Conservation (phyloP, 345 rosid species). For the Arabidopsis thaliana region TAIR10.1 NC_003076.8:9742501-9743000, state of each 20-base stretch:
- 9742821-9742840: background rate
- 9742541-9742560: background rate
- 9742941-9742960: conserved; percentile 4
- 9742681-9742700: conserved; percentile 37
- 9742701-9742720: conserved; percentile 50
- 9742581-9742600: background rate
- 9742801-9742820: conserved; percentile 12
- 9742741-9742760: conserved; percentile 44
- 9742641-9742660: conserved; percentile 66
- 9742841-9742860: conserved; percentile 62
- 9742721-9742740: conserved; percentile 60
- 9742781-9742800: background rate
- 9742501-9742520: background rate
- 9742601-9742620: conserved; percentile 22
- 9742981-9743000: conserved; percentile 40
- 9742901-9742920: conserved; percentile 55
- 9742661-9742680: conserved; percentile 57
- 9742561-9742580: conserved; percentile 15
- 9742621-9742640: conserved; percentile 54
- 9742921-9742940: conserved; percentile 10
- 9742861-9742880: conserved; percentile 78
- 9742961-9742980: background rate
- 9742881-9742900: conserved; percentile 87
- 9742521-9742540: background rate
- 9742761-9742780: background rate